phyloP scores from a whole-genome alignment of 345 rosid species.

The Eutrema yunnanense region DNA sequence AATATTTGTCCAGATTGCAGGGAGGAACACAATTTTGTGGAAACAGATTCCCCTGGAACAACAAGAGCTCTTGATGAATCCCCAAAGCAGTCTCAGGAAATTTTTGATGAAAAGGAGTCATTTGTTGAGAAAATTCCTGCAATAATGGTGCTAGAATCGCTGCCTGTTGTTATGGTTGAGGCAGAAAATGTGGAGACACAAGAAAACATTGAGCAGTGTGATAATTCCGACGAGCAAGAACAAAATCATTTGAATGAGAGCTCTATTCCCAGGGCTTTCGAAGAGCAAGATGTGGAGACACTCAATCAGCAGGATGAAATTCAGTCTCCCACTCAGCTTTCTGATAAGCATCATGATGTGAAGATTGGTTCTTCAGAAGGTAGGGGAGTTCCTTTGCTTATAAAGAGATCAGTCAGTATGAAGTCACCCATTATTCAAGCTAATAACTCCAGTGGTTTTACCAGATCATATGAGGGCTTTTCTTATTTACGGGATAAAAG shows the following conservation, averaged over 20 bases:
- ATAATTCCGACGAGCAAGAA: constrained; percentile 30
- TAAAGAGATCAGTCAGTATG: constrained; percentile 74
- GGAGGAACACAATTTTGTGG: constrained; percentile 34
- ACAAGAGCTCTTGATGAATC: constrained; percentile 27
- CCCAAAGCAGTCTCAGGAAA: constrained; percentile 14
- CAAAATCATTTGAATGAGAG: constrained; percentile 29
- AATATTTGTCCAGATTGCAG: constrained; percentile 70
- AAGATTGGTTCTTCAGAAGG: constrained; percentile 43
- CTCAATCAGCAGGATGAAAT: constrained; percentile 31
- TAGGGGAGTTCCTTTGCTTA: constrained; percentile 60
- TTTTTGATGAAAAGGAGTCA: constrained; percentile 30
- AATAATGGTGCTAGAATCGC: constrained; percentile 23
- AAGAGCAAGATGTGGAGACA: constrained; percentile 39
- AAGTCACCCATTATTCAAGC: constrained; percentile 65
- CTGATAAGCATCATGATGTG: constrained; percentile 25
- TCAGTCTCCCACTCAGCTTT: constrained; percentile 32
- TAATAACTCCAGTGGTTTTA: constrained; percentile 53
- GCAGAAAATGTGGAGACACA: constrained; percentile 25
- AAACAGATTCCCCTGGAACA: constrained; percentile 29
- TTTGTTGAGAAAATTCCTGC: constrained; percentile 30
- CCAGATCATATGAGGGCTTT: constrained; percentile 60
- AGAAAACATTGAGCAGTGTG: constrained; percentile 31
- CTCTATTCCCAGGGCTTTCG: constrained; percentile 28
- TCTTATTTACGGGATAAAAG: constrained; percentile 60
- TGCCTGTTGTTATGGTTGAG: constrained; percentile 31